A percentile compares a stretch with the other conserved stretches of the same genome.
Conservation (phyloP, 2,329 filamentous ascomycete species). For the Emmonsiellopsis sp. region DNA sequence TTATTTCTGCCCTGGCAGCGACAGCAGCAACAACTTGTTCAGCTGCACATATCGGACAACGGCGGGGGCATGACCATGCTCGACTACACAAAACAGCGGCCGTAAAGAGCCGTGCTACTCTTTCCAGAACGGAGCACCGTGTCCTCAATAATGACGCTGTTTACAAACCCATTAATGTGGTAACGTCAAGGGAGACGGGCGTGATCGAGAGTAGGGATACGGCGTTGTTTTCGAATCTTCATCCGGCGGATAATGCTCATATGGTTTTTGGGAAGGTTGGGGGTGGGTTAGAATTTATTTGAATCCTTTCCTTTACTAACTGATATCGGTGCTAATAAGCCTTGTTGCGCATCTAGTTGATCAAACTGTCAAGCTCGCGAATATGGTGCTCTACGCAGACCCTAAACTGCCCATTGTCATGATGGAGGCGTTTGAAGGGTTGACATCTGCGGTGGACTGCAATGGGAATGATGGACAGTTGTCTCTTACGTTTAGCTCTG, state of each 20-base stretch:
- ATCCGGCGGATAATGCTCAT: slow-evolving; percentile 13
- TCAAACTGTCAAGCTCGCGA: slow-evolving; percentile 20
- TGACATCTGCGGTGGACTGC: slow-evolving; percentile 22
- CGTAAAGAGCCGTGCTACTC: not conserved
- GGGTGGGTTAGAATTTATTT: slow-evolving; percentile 10
- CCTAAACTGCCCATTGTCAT: slow-evolving; percentile 21
- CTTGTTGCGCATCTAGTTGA: slow-evolving; percentile 6
- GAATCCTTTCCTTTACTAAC: not conserved
- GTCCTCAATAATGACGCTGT: not conserved
- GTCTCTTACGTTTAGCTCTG: slow-evolving; percentile 21
- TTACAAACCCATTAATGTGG: slow-evolving; percentile 1
- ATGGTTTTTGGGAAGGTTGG: slow-evolving; percentile 20
- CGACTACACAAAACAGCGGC: not conserved
- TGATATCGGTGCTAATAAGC: not conserved
- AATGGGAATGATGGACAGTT: slow-evolving; percentile 17
- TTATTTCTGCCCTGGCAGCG: slow-evolving; percentile 6
- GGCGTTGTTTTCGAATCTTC: slow-evolving; percentile 15
- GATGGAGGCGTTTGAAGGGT: slow-evolving; percentile 25
- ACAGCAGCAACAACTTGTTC: slow-evolving; percentile 4
- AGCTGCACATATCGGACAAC: not conserved
- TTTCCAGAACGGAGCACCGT: not conserved
- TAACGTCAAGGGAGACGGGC: slow-evolving; percentile 3
- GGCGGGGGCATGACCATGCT: not conserved
- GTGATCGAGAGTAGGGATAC: slow-evolving; percentile 9
- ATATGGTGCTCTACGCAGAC: slow-evolving; percentile 25